phyloP scores from a whole-genome alignment of 306 rosid genomes.

The Casuarina glauca region DNA sequence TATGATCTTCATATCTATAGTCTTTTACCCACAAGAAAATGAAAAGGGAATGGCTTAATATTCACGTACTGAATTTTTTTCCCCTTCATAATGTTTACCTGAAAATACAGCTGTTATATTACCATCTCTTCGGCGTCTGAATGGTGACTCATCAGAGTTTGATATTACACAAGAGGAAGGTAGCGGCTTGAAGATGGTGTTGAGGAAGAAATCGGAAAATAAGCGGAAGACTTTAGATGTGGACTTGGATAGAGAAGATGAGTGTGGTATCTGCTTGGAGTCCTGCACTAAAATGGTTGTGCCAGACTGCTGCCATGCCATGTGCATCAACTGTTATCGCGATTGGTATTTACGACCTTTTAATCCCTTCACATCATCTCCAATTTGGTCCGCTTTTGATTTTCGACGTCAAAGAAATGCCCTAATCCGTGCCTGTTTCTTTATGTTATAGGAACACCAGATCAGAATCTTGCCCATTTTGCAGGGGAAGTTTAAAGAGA shows the following conservation, averaged over 20 bases:
- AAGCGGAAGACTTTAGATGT: slow-evolving; percentile 32
- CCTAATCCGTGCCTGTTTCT: slow-evolving; percentile 12
- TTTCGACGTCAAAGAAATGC: not conserved
- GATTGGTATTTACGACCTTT: slow-evolving; percentile 49
- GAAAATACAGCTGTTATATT: slow-evolving; percentile 64
- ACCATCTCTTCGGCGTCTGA: slow-evolving; percentile 71
- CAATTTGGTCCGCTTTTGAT: not conserved
- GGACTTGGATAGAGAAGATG: slow-evolving; percentile 67
- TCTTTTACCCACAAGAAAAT: not conserved
- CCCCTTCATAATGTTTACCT: slow-evolving; percentile 9
- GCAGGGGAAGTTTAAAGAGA: slow-evolving; percentile 72
- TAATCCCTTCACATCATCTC: not conserved
- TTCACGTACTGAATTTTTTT: not conserved
- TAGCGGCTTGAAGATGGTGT: slow-evolving; percentile 27
- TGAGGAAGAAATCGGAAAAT: slow-evolving; percentile 34
- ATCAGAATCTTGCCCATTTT: slow-evolving; percentile 84
- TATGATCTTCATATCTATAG: not conserved
- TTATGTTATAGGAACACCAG: slow-evolving; percentile 56
- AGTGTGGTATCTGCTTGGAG: slow-evolving; percentile 87
- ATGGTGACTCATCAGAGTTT: slow-evolving; percentile 37
- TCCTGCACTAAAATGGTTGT: slow-evolving; percentile 67
- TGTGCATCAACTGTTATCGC: slow-evolving; percentile 79
- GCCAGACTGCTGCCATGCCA: slow-evolving; percentile 79
- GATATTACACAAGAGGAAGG: slow-evolving; percentile 40
- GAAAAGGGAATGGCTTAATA: not conserved